Base-by-base conservation (phyloP, 139 green algal species). In the Chlamydomonas eustigma region DNA sequence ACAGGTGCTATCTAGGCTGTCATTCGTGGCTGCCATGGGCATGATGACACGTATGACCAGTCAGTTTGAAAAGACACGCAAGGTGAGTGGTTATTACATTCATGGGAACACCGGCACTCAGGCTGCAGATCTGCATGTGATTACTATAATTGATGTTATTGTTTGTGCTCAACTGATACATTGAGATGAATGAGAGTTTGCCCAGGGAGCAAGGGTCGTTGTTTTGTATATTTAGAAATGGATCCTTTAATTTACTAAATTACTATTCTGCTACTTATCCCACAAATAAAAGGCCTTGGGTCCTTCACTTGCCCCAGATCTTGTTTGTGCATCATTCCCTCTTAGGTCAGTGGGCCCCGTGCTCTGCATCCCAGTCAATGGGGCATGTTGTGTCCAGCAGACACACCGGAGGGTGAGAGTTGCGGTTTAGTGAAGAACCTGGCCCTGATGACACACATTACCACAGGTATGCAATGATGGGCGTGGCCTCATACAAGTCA, bases 371-470 rank as follows among this genome's bases (percentile, higher is more conserved):
- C 93, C 33, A 91, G 78, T 73, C 95, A 99, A 91, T 99, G 96
- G 96, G 96, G 96, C 79, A 97, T 98, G 92, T 78, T 99, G 38
- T 99, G 96, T 84, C 96, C 96, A 1, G 89, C 88, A 28, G 96
- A 99, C 87, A 99, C 96, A 0, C 96, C 96, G 2, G 96, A 99
- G 79, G 95, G 90, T 0, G 94, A 98, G 86, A 89, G 79, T 50
- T 98, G 95, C 81, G 96, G 96, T 2, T 90, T 99, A 66, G 95
- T 98, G 8, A 99, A 99, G 83, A 99, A 99, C 86, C 89, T 99
- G 75, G 96, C 96, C 50, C 90, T 99, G 35, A 97, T 98, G 92
- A 98, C 96, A 24, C 96, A 99, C 78, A 91, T 99, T 70, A 99
- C 96, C 1, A 98, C 91, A 1, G 94, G 97, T 83, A 86, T 90